Conservation (phyloP, 495 filamentous ascomycete genomes). For the Tuber melanosporum region DNA sequence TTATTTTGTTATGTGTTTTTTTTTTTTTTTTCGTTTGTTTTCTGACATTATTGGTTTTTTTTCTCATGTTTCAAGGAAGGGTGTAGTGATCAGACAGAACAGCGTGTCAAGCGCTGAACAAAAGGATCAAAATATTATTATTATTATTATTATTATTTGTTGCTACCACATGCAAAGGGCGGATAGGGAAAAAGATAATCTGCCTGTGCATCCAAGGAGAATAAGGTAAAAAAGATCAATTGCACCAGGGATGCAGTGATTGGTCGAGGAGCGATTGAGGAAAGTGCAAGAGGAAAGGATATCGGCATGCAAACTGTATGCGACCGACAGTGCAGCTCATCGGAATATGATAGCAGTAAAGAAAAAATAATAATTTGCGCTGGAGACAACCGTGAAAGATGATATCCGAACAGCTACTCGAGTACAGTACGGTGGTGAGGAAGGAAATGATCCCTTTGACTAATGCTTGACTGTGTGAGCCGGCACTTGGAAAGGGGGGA, state of each 20-base stretch:
- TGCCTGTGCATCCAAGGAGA: slow-evolving; percentile 14
- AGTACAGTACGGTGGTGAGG: too few relatives aligned
- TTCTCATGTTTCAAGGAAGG: background rate
- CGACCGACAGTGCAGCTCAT: slow-evolving; percentile 8
- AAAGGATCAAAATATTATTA: background rate
- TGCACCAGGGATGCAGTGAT: slow-evolving; percentile 3
- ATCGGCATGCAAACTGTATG: background rate
- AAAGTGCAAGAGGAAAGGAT: slow-evolving; percentile 9
- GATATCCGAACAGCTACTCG: background rate
- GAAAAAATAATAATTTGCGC: background rate
- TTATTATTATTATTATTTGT: background rate
- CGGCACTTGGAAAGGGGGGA: background rate
- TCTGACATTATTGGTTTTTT: background rate
- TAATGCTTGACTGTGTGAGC: background rate
- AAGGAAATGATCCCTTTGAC: background rate
- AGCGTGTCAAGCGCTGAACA: slow-evolving; percentile 7
- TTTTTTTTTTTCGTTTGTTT: background rate
- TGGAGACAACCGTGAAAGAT: background rate
- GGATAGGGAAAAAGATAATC: slow-evolving; percentile 6
- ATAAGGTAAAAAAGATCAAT: slow-evolving; percentile 12
- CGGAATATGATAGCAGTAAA: slow-evolving; percentile 17
- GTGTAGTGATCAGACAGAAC: slow-evolving; percentile 5
- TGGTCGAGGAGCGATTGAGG: slow-evolving; percentile 5
- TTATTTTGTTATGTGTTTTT: slow-evolving; percentile 3
- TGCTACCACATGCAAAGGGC: slow-evolving; percentile 8